Evolutionary conservation across 768 basidiomycete species (phyloP).

Genomic region (Chalciporus chontae): DNA sequence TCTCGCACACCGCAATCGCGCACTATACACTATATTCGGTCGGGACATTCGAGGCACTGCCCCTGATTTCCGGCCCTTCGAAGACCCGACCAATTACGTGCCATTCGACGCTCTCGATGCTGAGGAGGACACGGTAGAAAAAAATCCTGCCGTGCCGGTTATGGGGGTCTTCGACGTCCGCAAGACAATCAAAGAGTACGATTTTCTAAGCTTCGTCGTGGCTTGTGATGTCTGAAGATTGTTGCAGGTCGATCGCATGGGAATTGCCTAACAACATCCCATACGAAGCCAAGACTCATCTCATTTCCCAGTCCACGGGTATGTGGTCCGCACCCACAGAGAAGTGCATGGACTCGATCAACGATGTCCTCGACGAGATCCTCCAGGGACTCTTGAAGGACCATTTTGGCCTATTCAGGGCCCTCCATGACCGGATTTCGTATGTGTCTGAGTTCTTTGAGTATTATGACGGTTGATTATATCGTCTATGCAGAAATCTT

Average conservation of each 20-base stretch:
- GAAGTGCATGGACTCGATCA: conserved; percentile 20
- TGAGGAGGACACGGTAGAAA: background rate
- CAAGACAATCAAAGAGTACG: conserved; percentile 34
- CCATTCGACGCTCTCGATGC: conserved; percentile 13
- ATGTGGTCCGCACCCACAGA: conserved; percentile 37
- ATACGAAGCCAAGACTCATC: conserved; percentile 35
- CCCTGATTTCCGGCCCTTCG: conserved; percentile 41
- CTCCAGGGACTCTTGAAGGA: conserved; percentile 17
- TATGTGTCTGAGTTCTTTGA: conserved; percentile 17
- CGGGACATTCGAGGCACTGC: conserved; percentile 34
- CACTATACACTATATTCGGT: conserved; percentile 33
- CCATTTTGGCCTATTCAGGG: conserved; percentile 40
- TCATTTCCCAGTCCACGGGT: conserved; percentile 34
- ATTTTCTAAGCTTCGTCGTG: background rate
- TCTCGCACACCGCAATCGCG: conserved; percentile 36
- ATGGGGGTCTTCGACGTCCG: conserved; percentile 35
- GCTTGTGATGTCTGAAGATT: background rate
- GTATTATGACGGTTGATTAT: background rate
- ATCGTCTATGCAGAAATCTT: conserved; percentile 20
- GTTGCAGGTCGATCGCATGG: conserved; percentile 38
- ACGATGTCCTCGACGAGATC: too few relatives aligned
- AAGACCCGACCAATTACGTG: conserved; percentile 1
- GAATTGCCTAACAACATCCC: conserved; percentile 42
- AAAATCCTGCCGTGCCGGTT: conserved; percentile 2
- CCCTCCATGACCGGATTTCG: conserved; percentile 35